phyloP scores from a whole-genome alignment of 2,329 filamentous ascomycete genomes.

The Domatiomyces catenatus region DNA sequence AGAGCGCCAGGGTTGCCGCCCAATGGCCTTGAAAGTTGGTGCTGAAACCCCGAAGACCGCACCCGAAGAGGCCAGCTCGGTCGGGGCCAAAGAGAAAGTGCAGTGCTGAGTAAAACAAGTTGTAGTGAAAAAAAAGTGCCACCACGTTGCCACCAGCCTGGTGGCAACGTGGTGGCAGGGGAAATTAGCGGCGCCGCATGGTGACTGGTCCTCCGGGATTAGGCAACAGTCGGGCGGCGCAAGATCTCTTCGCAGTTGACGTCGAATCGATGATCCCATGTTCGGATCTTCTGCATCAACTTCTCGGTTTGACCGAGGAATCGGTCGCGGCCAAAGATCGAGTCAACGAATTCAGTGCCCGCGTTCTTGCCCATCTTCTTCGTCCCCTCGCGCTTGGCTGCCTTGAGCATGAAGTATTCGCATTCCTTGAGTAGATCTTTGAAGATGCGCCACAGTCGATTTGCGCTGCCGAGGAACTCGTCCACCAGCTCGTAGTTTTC shows the following conservation, averaged over 20 bases:
- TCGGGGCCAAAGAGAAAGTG: not conserved
- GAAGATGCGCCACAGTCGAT: slow-evolving; percentile 72
- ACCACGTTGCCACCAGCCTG: not conserved
- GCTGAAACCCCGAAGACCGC: not conserved
- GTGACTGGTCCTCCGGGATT: not conserved
- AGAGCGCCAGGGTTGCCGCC: not conserved
- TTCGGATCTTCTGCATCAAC: slow-evolving; percentile 73
- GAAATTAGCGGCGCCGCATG: not conserved
- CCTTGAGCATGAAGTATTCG: slow-evolving; percentile 89
- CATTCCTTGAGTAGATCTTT: slow-evolving; percentile 77
- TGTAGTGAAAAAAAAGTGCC: not conserved
- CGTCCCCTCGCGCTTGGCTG: slow-evolving; percentile 53
- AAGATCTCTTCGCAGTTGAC: slow-evolving; percentile 90
- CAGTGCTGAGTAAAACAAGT: not conserved
- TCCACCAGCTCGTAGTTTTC: slow-evolving; percentile 70
- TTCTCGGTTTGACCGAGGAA: slow-evolving; percentile 82
- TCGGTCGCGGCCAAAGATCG: slow-evolving; percentile 81
- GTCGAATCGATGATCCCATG: slow-evolving; percentile 89
- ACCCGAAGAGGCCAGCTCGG: not conserved
- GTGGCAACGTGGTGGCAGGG: not conserved
- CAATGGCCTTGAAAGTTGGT: not conserved
- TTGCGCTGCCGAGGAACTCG: slow-evolving; percentile 79
- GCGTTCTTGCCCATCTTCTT: slow-evolving; percentile 80
- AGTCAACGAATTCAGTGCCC: slow-evolving; percentile 88
- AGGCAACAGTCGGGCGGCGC: slow-evolving; percentile 31